A percentile compares a stretch with the other conserved stretches of the same genome.
Conservation (phyloP, 805 yeast species). For the Monosporozyma aquatica region DNA sequence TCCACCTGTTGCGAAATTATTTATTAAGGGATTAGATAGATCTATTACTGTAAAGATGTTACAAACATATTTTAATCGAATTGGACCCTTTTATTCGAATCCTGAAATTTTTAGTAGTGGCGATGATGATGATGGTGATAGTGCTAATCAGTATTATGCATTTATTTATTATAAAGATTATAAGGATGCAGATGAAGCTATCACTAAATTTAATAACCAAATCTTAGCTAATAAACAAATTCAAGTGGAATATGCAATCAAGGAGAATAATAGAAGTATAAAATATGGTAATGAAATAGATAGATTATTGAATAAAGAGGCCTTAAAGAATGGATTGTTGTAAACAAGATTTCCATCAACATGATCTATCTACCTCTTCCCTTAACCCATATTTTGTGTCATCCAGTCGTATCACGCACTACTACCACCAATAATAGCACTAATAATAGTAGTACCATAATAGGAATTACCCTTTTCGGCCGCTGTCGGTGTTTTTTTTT, state of each 20-base stretch:
- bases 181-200: slow-evolving; percentile 61
- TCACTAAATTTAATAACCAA: slow-evolving; percentile 58
- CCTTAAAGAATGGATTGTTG: slow-evolving; percentile 36
- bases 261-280: slow-evolving; percentile 41
- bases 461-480: too few species aligned
- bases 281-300: slow-evolving; percentile 78
- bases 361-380: too few species aligned
- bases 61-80: slow-evolving; percentile 42
- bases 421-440: too few species aligned
- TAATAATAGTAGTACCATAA: too few species aligned
- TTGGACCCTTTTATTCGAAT: slow-evolving; percentile 51
- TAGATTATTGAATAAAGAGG: slow-evolving; percentile 58
- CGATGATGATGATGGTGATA: slow-evolving; percentile 14
- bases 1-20: slow-evolving; percentile 58
- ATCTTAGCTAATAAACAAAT: slow-evolving; percentile 59
- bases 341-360: not conserved
- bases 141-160: slow-evolving; percentile 42
- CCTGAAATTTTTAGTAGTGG: slow-evolving; percentile 36
- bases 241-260: slow-evolving; percentile 60
- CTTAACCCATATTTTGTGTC: too few species aligned
- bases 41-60: slow-evolving; percentile 54
- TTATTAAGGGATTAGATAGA: slow-evolving; percentile 59
- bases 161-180: slow-evolving; percentile 57
- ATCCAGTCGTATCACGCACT: too few species aligned
- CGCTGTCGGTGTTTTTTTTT: too few species aligned